Evolutionary conservation across 805 yeast species (phyloP).

Genomic region (Torulaspora quercuum): DNA sequence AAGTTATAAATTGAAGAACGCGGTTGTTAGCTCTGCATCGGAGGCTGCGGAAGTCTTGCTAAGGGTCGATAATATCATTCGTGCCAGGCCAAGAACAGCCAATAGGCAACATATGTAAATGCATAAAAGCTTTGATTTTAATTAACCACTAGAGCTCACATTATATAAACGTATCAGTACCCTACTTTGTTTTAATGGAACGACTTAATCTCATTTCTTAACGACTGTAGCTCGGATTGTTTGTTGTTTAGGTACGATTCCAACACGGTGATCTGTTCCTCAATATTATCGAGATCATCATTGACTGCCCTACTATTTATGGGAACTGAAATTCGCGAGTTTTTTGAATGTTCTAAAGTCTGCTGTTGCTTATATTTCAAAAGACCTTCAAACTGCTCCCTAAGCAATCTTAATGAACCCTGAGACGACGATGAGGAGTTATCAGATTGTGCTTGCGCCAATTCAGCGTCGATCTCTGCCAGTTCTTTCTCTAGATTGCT

Average conservation of each 20-base stretch:
- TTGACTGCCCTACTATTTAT: slow-evolving; percentile 49
- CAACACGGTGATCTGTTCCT: slow-evolving; percentile 69
- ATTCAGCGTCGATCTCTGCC: slow-evolving; percentile 65
- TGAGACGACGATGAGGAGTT: slow-evolving; percentile 21
- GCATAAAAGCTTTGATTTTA: slow-evolving; percentile 10
- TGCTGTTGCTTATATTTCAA: slow-evolving; percentile 71
- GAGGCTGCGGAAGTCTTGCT: slow-evolving; percentile 96
- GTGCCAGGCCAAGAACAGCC: slow-evolving; percentile 97
- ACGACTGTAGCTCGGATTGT: slow-evolving; percentile 53
- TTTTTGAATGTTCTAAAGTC: slow-evolving; percentile 41
- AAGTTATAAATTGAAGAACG: slow-evolving; percentile 84
- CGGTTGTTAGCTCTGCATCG: slow-evolving; percentile 93
- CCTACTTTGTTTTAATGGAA: slow-evolving; percentile 8
- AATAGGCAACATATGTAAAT: slow-evolving; percentile 56
- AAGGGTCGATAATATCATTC: slow-evolving; percentile 93
- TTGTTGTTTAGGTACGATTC: slow-evolving; percentile 64
- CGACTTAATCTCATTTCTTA: slow-evolving; percentile 43
- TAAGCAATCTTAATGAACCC: slow-evolving; percentile 32
- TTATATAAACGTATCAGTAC: neutral
- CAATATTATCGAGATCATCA: slow-evolving; percentile 64
- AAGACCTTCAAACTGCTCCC: slow-evolving; percentile 75
- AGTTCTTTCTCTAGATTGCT: slow-evolving; percentile 78
- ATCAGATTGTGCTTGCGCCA: slow-evolving; percentile 53
- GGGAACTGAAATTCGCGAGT: slow-evolving; percentile 19
- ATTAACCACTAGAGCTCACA: slow-evolving; percentile 5